These are phyloP conservation scores for Mortierella antarctica DNA, from an alignment of 192 early-diverging fungal genomes.

Conservation along the genomic window DNA sequence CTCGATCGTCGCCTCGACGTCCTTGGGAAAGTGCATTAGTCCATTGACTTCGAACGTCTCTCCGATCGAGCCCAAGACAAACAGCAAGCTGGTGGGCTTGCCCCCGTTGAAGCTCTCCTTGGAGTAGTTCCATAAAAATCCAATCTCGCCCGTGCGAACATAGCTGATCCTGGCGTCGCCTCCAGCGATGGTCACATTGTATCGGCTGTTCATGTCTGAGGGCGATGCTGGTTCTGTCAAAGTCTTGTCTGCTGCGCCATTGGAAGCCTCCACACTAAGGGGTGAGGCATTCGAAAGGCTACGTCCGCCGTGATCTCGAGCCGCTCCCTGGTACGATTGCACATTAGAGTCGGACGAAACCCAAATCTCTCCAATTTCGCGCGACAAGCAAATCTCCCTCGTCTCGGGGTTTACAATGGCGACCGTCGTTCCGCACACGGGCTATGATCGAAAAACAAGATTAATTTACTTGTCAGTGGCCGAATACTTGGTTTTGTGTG, in stretches of 20 bases:
- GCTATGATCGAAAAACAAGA: constrained; percentile 11
- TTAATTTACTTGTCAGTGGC: neutral
- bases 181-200: constrained; percentile 67
- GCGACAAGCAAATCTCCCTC: constrained; percentile 69
- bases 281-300: constrained; percentile 40
- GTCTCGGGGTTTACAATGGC: constrained; percentile 88
- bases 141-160: constrained; percentile 84
- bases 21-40: constrained; percentile 76
- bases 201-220: constrained; percentile 48
- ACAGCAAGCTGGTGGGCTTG: constrained; percentile 63
- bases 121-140: constrained; percentile 84
- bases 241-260: neutral
- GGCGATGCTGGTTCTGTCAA: constrained; percentile 27
- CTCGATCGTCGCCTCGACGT: constrained; percentile 81
- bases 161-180: constrained; percentile 69
- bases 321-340: constrained; percentile 57
- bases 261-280: constrained; percentile 34
- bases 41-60: constrained; percentile 80
- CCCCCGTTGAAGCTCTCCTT: constrained; percentile 61
- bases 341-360: constrained; percentile 73
- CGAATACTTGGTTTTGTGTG: too few relatives aligned
- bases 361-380: constrained; percentile 89
- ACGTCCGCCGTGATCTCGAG: constrained; percentile 40
- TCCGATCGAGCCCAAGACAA: constrained; percentile 77
- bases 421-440: constrained; percentile 71